phyloP scores from a whole-genome alignment of 345 rosid genomes.

The Gossypium australe region DNA sequence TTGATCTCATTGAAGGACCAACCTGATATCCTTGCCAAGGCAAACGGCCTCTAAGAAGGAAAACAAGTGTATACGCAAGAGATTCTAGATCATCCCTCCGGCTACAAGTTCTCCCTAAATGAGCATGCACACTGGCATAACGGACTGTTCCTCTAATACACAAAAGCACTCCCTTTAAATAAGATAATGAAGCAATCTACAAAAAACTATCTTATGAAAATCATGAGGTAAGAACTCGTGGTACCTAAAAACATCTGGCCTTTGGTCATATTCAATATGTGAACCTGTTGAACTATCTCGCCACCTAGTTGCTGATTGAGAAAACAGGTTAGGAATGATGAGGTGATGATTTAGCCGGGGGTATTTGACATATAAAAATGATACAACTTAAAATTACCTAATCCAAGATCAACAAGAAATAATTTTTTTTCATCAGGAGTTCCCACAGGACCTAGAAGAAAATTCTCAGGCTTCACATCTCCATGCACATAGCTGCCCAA shows the following conservation, averaged over 20 bases:
- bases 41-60: constrained; percentile 71
- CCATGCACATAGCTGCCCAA: constrained; percentile 62
- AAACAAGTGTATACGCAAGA: constrained; percentile 75
- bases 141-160: constrained; percentile 71
- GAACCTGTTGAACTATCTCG: constrained; percentile 42
- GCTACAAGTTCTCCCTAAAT: constrained; percentile 69
- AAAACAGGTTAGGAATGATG: constrained; percentile 4
- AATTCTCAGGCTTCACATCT: constrained; percentile 78
- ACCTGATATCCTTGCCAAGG: constrained; percentile 88
- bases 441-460: constrained; percentile 61
- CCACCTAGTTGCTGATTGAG: constrained; percentile 59
- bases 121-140: constrained; percentile 77
- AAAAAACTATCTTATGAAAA: background rate
- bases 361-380: background rate
- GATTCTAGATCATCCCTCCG: constrained; percentile 84
- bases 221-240: background rate
- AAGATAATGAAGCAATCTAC: background rate
- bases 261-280: constrained; percentile 73
- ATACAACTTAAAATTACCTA: constrained; percentile 35
- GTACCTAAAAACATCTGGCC: constrained; percentile 78
- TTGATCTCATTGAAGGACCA: constrained; percentile 11
- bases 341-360: background rate
- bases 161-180: background rate
- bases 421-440: constrained; percentile 54
- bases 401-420: constrained; percentile 67